These are phyloP conservation scores for Polytrichum formosum DNA, from an alignment of 225 moss, liverwort and hornwort genomes.

Conservation along the genomic window DNA sequence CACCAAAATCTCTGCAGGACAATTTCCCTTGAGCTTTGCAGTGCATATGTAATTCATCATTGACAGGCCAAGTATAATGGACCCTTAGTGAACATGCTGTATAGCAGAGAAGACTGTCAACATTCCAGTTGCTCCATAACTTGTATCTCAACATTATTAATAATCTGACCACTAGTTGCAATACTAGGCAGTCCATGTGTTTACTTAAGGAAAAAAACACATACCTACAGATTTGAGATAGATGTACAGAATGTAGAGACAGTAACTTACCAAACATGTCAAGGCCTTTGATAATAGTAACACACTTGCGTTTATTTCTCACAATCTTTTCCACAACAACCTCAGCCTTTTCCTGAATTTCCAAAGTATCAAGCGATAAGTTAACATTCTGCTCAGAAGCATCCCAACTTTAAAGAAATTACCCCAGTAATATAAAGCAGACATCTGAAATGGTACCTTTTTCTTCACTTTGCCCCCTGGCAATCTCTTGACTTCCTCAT, in stretches of 20 bases:
- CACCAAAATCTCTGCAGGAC: background rate
- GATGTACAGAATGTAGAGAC: no score
- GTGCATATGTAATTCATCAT: no score
- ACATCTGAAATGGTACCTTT: conserved; percentile 82
- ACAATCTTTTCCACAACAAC: conserved; percentile 97
- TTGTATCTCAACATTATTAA: no score
- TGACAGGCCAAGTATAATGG: no score
- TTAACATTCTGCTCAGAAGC: background rate
- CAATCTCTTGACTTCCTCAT: conserved; percentile 93
- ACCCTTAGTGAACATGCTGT: no score
- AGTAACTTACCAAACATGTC: conserved; percentile 89
- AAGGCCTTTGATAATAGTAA: conserved; percentile 98
- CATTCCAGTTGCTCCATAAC: no score
- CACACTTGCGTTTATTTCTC: conserved; percentile 97
- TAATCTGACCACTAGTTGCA: no score
- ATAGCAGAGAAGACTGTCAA: no score
- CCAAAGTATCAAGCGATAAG: conserved; percentile 13
- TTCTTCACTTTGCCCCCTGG: conserved; percentile 99
- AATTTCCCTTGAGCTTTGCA: background rate
- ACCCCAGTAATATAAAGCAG: conserved; percentile 31
- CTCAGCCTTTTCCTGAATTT: conserved; percentile 91
- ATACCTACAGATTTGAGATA: no score
- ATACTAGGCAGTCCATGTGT: no score
- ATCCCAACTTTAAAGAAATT: no score
- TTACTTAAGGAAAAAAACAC: no score